Percentiles rank a stretch among this genome's conserved stretches.
Evolutionary conservation across 2,329 filamentous ascomycete genomes (phyloP).

Genomic region (Dryadomyces quercivorus): DNA sequence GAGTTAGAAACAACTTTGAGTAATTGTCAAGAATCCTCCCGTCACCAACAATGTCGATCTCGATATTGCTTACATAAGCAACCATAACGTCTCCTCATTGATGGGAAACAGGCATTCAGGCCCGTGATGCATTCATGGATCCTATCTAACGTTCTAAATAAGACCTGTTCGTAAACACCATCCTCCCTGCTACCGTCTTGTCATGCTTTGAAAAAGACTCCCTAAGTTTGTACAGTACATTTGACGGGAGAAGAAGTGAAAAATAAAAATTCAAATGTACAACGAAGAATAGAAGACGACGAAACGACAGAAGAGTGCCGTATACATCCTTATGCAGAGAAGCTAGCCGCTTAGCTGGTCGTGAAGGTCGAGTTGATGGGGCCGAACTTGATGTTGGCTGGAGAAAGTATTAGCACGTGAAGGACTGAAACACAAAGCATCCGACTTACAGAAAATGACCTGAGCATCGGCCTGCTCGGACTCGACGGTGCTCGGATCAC

Average conservation of each 20-base stretch:
- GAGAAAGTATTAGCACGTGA: not conserved
- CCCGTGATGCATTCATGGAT: too few species aligned
- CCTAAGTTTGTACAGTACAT: not conserved
- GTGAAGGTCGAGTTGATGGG: slow-evolving; percentile 19
- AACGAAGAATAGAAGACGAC: not conserved
- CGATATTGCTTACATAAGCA: too few species aligned
- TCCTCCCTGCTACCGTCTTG: not conserved
- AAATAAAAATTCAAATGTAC: not conserved
- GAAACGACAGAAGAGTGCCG: not conserved
- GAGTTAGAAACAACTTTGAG: too few species aligned
- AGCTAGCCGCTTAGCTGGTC: slow-evolving; percentile 7
- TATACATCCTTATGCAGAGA: too few species aligned
- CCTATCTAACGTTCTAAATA: too few species aligned
- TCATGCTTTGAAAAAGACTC: not conserved
- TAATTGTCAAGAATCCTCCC: too few species aligned
- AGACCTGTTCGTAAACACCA: too few species aligned
- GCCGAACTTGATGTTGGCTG: slow-evolving; percentile 21
- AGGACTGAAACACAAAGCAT: not conserved
- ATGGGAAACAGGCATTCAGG: too few species aligned
- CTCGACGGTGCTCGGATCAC: slow-evolving; percentile 31
- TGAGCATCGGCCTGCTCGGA: slow-evolving; percentile 17
- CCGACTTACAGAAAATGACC: slow-evolving; percentile 24
- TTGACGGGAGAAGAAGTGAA: not conserved
- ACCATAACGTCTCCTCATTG: too few species aligned
- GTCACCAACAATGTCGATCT: too few species aligned